Conservation (phyloP, 202 grass and related monocot species). For the Alloteropsis angusta region DNA sequence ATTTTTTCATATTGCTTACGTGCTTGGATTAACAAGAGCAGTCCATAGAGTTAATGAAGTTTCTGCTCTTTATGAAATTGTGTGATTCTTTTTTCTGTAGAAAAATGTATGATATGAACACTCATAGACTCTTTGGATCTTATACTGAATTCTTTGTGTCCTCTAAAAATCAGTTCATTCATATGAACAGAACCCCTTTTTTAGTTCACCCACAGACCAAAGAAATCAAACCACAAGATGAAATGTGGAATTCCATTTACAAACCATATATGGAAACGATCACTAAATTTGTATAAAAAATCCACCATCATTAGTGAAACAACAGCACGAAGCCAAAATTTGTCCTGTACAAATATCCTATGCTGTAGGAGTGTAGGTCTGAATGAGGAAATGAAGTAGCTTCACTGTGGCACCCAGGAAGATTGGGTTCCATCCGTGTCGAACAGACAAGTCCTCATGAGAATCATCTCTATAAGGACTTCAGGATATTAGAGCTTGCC, state of each 20-base stretch:
- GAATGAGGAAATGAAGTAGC: neutral
- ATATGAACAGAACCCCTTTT: neutral
- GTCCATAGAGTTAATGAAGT: neutral
- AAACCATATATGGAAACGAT: slow-evolving; percentile 7
- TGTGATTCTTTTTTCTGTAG: neutral
- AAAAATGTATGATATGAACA: neutral
- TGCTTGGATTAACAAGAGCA: neutral
- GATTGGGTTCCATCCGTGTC: neutral
- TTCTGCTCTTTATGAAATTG: neutral
- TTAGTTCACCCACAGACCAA: neutral
- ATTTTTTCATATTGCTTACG: neutral
- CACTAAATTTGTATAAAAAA: neutral
- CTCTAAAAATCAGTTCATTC: neutral
- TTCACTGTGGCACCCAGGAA: neutral
- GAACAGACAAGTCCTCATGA: neutral
- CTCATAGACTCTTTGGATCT: neutral
- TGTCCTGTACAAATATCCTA: slow-evolving; percentile 4
- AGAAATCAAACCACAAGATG: neutral
- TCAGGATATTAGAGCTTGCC: slow-evolving; percentile 64
- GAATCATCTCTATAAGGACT: neutral
- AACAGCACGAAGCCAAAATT: neutral
- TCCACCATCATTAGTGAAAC: neutral
- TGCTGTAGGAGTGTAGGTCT: neutral
- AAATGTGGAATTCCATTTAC: neutral
- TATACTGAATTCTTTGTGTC: neutral